Evolutionary conservation across 352 stramenopile genomes (phyloP).

Genomic region (Phytophthora agathidicida): DNA sequence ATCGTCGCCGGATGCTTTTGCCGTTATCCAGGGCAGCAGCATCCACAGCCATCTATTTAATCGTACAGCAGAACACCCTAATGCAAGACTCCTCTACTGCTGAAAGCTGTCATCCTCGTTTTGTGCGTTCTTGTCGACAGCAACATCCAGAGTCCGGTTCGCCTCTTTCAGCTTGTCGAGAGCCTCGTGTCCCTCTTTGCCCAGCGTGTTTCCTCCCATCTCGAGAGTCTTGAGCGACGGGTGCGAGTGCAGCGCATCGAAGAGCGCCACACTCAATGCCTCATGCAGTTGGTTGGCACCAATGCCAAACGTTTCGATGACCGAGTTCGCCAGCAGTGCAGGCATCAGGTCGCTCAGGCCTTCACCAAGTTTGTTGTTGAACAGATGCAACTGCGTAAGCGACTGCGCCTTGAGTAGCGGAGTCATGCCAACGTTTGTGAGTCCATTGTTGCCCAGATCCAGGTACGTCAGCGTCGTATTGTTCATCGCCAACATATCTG

Average conservation of each 20-base stretch:
- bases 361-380: conserved; percentile 75
- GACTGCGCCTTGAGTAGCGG: conserved; percentile 47
- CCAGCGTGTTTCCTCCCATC: conserved; percentile 85
- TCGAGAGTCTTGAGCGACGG: conserved; percentile 79
- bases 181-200: conserved; percentile 63
- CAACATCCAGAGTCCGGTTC: conserved; percentile 72
- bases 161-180: conserved; percentile 63
- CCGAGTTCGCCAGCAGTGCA: conserved; percentile 52
- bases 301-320: conserved; percentile 67
- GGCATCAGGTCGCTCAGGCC: conserved; percentile 59
- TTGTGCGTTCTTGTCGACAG: conserved; percentile 81
- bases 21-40: conserved; percentile 24
- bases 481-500: conserved; percentile 31
- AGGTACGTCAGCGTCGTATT: conserved; percentile 59
- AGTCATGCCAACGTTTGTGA: conserved; percentile 55
- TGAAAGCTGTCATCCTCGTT: conserved; percentile 67
- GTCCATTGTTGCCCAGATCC: conserved; percentile 74
- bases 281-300: conserved; percentile 78
- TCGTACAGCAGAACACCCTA: conserved; percentile 22
- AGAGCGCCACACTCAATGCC: conserved; percentile 59
- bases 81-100: conserved; percentile 22
- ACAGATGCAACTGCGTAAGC: conserved; percentile 71
- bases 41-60: conserved; percentile 35
- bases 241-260: conserved; percentile 67
- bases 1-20: conserved; percentile 4